phyloP scores from a whole-genome alignment of 2,329 filamentous ascomycete species.

The Sarocladium strictum region DNA sequence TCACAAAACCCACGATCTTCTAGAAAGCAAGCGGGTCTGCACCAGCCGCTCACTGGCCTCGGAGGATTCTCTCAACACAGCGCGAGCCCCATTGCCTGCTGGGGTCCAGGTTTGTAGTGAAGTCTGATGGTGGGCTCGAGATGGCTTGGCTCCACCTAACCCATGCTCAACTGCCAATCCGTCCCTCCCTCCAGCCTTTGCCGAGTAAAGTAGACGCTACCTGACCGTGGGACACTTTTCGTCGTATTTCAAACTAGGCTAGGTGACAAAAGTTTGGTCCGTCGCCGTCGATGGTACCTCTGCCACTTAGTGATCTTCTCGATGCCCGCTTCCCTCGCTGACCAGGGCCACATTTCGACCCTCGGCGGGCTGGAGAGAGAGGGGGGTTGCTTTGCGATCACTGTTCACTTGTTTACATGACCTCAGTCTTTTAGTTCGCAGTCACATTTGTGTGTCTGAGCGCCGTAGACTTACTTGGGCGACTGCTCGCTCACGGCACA shows the following conservation, averaged over 20 bases:
- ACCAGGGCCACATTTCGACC: not conserved
- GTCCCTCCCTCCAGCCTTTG: slow-evolving; percentile 1
- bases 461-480: too few relatives aligned
- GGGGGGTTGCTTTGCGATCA: not conserved
- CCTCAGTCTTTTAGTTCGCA: not conserved
- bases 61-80: slow-evolving; percentile 35
- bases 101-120: slow-evolving; percentile 10
- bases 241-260: not conserved
- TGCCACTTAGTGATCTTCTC: not conserved
- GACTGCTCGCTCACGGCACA: too few relatives aligned
- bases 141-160: not conserved
- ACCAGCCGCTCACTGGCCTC: slow-evolving; percentile 29
- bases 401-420: not conserved
- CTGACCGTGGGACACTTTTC: not conserved
- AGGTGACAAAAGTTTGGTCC: not conserved
- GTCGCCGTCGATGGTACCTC: not conserved
- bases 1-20: slow-evolving; percentile 35
- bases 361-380: not conserved
- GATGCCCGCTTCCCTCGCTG: not conserved
- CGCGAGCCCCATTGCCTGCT: slow-evolving; percentile 4
- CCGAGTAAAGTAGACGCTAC: slow-evolving; percentile 2
- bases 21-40: slow-evolving; percentile 35
- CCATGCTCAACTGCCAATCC: slow-evolving; percentile 4
- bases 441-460: too few relatives aligned
- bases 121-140: slow-evolving; percentile 5